Conservation (phyloP, 1,139 yeast species). For the Candida smagusa region DNA sequence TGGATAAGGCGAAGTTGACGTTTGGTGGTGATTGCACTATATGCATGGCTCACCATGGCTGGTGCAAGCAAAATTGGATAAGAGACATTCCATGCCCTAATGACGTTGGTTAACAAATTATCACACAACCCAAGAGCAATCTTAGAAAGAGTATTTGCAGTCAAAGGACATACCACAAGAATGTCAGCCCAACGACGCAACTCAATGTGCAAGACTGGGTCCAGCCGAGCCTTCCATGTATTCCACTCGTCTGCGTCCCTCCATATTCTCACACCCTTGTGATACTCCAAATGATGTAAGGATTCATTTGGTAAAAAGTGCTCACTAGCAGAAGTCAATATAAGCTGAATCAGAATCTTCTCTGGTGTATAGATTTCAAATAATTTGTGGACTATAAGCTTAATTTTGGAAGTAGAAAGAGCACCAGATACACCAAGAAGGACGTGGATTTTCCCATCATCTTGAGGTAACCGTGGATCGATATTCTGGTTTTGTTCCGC, state of each 20-base stretch:
- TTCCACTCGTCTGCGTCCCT: slow-evolving; percentile 90
- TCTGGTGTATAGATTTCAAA: slow-evolving; percentile 77
- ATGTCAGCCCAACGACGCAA: slow-evolving; percentile 95
- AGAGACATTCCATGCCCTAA: slow-evolving; percentile 89
- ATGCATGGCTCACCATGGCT: slow-evolving; percentile 89
- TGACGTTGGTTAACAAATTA: slow-evolving; percentile 79
- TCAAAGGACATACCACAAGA: slow-evolving; percentile 79
- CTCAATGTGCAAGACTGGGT: slow-evolving; percentile 91
- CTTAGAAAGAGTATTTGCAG: slow-evolving; percentile 90
- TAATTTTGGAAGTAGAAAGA: slow-evolving; percentile 71
- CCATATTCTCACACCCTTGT: slow-evolving; percentile 66
- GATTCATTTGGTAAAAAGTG: slow-evolving; percentile 69
- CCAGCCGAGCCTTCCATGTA: slow-evolving; percentile 80
- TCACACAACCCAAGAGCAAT: slow-evolving; percentile 88
- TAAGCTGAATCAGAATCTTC: slow-evolving; percentile 73
- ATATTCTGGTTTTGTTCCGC: slow-evolving; percentile 51
- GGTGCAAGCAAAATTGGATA: slow-evolving; percentile 89
- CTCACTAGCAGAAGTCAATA: slow-evolving; percentile 79
- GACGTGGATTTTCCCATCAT: slow-evolving; percentile 87
- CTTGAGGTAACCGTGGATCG: slow-evolving; percentile 82
- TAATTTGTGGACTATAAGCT: slow-evolving; percentile 68
- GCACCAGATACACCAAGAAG: slow-evolving; percentile 91
- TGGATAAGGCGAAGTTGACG: slow-evolving; percentile 71
- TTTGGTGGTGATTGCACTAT: slow-evolving; percentile 82
- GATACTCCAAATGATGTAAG: slow-evolving; percentile 31